Percentiles rank a stretch among this genome's conserved stretches.
Conservation (phyloP, 73 alveolate genomes). For the Uronychia setigera region DNA sequence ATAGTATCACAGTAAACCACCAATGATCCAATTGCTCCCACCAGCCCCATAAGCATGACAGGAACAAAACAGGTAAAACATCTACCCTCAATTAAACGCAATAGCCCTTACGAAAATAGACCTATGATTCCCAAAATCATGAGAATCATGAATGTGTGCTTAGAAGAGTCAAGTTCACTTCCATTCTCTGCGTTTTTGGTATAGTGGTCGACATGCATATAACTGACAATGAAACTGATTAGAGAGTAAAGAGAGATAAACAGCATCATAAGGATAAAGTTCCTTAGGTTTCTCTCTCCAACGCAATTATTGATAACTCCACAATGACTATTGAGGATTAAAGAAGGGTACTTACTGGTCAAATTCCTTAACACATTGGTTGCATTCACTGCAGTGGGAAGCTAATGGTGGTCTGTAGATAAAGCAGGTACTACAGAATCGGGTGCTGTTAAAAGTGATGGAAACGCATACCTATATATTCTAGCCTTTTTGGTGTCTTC, state of each 20-base stretch:
- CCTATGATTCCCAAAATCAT: neutral
- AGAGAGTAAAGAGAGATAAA: no score
- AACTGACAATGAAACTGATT: no score
- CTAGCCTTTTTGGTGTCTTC: neutral
- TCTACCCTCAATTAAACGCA: neutral
- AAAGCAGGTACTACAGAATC: slow-evolving; percentile 76
- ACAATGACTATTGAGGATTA: slow-evolving; percentile 61
- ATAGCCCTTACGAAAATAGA: neutral
- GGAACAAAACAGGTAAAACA: neutral
- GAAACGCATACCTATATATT: neutral
- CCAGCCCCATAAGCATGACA: neutral
- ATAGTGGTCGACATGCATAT: no score
- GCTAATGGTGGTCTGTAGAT: slow-evolving; percentile 85
- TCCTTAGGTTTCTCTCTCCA: slow-evolving; percentile 87
- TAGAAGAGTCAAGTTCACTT: neutral
- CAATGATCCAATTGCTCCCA: neutral
- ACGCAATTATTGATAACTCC: slow-evolving; percentile 86
- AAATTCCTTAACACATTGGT: slow-evolving; percentile 82
- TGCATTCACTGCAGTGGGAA: slow-evolving; percentile 86
- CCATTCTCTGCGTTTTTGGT: neutral
- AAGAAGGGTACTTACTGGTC: slow-evolving; percentile 77
- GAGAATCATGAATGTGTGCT: neutral
- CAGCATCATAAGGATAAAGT: slow-evolving; percentile 46
- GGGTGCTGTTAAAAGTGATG: neutral
- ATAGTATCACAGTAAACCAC: neutral